Base-by-base conservation (phyloP, 2,329 filamentous ascomycete genomes). In the Fusarium pininemorale region DNA sequence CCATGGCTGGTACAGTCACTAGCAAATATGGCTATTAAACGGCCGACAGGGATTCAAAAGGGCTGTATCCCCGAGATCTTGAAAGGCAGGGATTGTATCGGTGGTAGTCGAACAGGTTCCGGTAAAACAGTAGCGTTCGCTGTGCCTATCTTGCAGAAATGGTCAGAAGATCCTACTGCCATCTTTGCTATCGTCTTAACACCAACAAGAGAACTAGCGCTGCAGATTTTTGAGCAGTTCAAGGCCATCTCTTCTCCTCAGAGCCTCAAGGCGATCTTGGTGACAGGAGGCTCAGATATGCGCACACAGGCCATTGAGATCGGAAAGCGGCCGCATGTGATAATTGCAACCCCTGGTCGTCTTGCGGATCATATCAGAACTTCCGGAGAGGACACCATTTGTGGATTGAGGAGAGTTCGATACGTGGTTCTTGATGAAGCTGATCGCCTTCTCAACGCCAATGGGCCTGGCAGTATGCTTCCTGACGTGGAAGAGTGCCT, bases 51-150 rank as follows among this genome's bases (percentile, higher is more conserved):
- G 22, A 98, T 99, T 85, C 96, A 99, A 78, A 94, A 93, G 79
- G 92, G 91, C 59, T 97, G 94, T 80, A 98, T 99, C 79, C 95
- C 96, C 3, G 93, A 96, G 81, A 98, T 98, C 68, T 82, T 99
- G 39, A 92, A 94, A 77, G 96, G 96, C 11, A 89, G 93, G 77
- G 95, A 99, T 83, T 98, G 95, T 80, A 98, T 99, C 77, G 96
- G 96, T 80, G 95, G 95, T 42, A 97, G 94, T 80, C 89, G 95
- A 72, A 99, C 96, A 1, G 96, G 96, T 86, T 98, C 96, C 18
- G 96, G 96, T 84, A 99, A 99, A 85, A 99, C 96, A 7, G 92
- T 98, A 48, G 95, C 96, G 3, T 99, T 99, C 82, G 94, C 96
- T 2, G 94, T 95, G 15, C 96, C 96, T 1, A 97, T 99, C 69